A percentile compares a stretch with the other conserved stretches of the same genome.
Conservation (phyloP, 129 eudicot species). For the Flaveria robusta region DNA sequence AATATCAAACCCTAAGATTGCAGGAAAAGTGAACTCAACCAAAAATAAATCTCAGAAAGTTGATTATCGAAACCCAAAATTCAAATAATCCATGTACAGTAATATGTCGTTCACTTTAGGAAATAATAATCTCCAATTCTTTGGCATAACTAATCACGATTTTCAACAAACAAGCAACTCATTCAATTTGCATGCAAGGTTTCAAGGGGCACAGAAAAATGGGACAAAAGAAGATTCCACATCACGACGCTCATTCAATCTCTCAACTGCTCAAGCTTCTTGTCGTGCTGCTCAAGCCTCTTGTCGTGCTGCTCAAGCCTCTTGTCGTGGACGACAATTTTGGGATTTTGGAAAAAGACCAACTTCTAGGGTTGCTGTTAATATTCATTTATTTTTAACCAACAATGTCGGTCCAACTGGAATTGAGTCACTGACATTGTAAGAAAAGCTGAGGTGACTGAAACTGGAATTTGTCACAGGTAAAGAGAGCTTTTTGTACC, state of each 20-base stretch:
- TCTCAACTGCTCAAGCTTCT: conserved; percentile 5
- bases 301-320: neutral
- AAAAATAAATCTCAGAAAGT: no score
- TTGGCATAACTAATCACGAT: neutral
- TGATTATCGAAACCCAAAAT: no score
- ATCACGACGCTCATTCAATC: neutral
- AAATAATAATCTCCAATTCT: neutral
- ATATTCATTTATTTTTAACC: neutral
- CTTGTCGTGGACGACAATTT: neutral
- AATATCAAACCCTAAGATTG: neutral
- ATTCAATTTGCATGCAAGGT: neutral
- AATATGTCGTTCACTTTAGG: no score
- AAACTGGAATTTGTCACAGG: neutral
- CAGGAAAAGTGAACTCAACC: no score
- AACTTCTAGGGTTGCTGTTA: neutral
- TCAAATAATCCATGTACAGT: no score
- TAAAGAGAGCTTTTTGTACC: neutral
- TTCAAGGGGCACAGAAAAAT: neutral
- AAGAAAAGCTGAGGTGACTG: neutral
- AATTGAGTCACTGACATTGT: neutral
- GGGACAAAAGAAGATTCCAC: neutral
- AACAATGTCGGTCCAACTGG: neutral
- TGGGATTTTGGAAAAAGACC: neutral
- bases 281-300: neutral
- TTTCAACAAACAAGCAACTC: neutral